These are phyloP conservation scores for Trypanosoma melophagium DNA, from an alignment of 208 protist genomes.

Conservation along the genomic window DNA sequence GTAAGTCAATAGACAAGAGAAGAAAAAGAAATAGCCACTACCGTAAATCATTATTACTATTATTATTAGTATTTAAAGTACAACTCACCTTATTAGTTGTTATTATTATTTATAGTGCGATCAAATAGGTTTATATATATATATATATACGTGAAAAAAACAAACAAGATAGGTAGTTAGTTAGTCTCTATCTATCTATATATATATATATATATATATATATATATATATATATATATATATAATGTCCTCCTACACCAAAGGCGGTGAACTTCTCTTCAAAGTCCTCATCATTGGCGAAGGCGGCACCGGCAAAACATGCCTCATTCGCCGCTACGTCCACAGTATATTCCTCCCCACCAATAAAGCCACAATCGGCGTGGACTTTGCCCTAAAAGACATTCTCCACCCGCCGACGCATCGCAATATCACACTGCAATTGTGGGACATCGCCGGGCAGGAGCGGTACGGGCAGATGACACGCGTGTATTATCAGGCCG, in stretches of 20 bases:
- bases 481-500: conserved; percentile 89
- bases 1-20: conserved; percentile 5
- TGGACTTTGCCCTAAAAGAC: conserved; percentile 77
- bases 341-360: conserved; percentile 79
- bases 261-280: conserved; percentile 30
- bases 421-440: conserved; percentile 69
- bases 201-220: conserved; percentile 2
- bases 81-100: too few relatives aligned
- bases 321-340: conserved; percentile 85
- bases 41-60: too few relatives aligned
- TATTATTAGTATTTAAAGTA: too few relatives aligned
- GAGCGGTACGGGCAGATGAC: conserved; percentile 87
- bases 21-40: conserved; percentile 7
- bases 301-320: conserved; percentile 85
- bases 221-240: background rate
- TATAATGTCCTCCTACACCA: conserved; percentile 15
- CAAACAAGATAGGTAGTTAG: too few relatives aligned
- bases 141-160: too few relatives aligned
- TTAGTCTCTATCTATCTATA: too few relatives aligned
- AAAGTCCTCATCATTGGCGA: conserved; percentile 79
- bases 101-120: too few relatives aligned
- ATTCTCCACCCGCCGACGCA: conserved; percentile 52
- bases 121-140: background rate
- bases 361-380: conserved; percentile 86
- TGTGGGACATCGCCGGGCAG: conserved; percentile 91